Evolutionary conservation across 805 yeast genomes (phyloP), one percentile per base, ranked within the genome.

Genomic region (Teunomyces panamensis): DNA sequence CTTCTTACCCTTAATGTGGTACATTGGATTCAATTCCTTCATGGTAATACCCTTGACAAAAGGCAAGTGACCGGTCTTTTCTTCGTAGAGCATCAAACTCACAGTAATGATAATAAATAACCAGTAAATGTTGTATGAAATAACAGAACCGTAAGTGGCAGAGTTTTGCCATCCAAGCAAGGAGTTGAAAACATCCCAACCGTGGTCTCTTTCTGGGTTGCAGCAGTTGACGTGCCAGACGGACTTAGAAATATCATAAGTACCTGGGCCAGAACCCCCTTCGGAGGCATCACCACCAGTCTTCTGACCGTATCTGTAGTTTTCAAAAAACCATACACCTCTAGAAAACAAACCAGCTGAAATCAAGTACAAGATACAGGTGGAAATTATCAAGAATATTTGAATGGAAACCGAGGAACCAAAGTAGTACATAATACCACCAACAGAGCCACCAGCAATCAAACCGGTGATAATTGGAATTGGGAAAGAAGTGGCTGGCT

Each of bases 161-260:
- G 96, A 81, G 71, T 92, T 92, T 74, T 90, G 96, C 99, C 99
- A 92, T 53, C 98, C 99, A 54, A 92, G 75, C 48, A 92, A 68
- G 26, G 97, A 89, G 63, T 92, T 92, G 79, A 92, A 92, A 52
- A 92, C 84, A 79, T 90, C 96, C 98, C 98, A 92, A 73, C 97
- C 98, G 58, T 85, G 83, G 69, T 86, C 92, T 49, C 78, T 75
- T 68, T 86, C 91, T 41, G 97, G 97, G 70, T 90, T 90, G 75
- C 98, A 92, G 74, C 97, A 92, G 78, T 92, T 90, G 52, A 92
- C 95, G 72, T 92, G 99, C 91, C 96, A 92, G 26, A 92, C 97
- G 10, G 87, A 71, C 60, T 78, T 79, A 44, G 75, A 60, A 60
- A 92, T 81, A 68, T 92, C 84, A 71, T 92, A 92, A 24, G 97